A percentile compares a stretch with the other conserved stretches of the same genome.
phyloP scores from a whole-genome alignment of 78 protist genomes.

The Salpingoeca rosetta region DNA sequence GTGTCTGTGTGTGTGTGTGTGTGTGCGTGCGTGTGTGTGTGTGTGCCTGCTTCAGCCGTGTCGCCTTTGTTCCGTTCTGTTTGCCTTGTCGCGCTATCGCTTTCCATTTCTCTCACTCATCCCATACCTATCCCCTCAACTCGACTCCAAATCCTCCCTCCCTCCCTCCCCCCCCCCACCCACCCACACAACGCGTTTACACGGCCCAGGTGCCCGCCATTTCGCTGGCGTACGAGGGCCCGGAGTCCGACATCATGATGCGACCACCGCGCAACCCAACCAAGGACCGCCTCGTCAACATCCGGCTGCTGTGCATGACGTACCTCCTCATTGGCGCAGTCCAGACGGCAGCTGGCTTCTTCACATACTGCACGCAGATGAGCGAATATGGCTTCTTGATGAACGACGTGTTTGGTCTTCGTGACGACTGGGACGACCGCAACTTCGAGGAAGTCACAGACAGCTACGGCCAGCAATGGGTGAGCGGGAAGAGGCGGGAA shows the following conservation, averaged over 20 bases:
- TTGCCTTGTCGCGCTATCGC: no score
- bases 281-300: constrained; percentile 61
- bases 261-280: constrained; percentile 72
- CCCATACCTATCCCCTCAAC: no score
- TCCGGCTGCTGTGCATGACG: constrained; percentile 45
- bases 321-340: constrained; percentile 66
- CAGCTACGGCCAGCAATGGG: not conserved
- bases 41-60: no score
- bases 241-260: constrained; percentile 83
- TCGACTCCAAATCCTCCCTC: no score
- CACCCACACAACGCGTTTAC: no score
- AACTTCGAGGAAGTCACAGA: not conserved
- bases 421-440: constrained; percentile 11
- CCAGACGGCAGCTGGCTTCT: constrained; percentile 69
- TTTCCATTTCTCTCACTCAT: no score
- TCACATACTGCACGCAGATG: constrained; percentile 40
- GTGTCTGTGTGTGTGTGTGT: no score
- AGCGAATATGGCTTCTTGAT: constrained; percentile 4
- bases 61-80: no score
- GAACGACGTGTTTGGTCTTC: not conserved
- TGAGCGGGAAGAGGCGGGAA: no score
- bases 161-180: no score
- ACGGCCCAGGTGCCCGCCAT: constrained; percentile 87
- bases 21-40: no score
- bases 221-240: constrained; percentile 74